These are phyloP conservation scores for Geotrichum klebahnii DNA, from an alignment of 1,139 yeast species.

Conservation along the genomic window DNA sequence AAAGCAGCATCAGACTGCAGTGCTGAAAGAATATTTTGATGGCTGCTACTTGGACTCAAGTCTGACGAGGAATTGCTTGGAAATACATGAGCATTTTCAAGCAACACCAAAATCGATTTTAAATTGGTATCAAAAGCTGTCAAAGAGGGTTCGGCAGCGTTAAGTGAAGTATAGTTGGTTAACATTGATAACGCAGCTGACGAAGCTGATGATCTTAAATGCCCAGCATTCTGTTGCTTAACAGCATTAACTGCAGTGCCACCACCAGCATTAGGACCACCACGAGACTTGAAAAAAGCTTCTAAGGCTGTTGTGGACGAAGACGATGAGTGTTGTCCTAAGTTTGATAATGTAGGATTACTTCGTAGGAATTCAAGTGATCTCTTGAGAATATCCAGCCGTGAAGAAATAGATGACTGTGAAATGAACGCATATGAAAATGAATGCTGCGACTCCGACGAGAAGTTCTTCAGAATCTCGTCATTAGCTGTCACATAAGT, in stretches of 20 bases:
- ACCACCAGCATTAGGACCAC: conserved; percentile 3
- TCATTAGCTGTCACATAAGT: conserved; percentile 10
- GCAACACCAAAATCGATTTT: conserved; percentile 25
- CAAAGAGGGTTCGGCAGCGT: conserved; percentile 21
- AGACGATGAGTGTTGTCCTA: conserved; percentile 18
- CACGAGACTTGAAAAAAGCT: conserved; percentile 18
- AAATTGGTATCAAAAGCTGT: conserved; percentile 26
- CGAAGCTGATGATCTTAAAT: conserved; percentile 30
- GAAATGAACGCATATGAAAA: conserved; percentile 80
- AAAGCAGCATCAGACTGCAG: conserved; percentile 11
- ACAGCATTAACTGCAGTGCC: background rate
- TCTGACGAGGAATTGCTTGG: conserved; percentile 15
- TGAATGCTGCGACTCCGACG: conserved; percentile 78
- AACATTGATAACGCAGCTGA: conserved; percentile 34
- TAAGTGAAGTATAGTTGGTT: conserved; percentile 25
- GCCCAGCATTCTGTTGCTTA: no score
- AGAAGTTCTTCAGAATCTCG: conserved; percentile 44
- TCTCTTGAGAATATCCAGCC: conserved; percentile 69
- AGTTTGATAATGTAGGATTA: conserved; percentile 38
- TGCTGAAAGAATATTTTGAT: conserved; percentile 14
- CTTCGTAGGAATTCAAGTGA: conserved; percentile 69
- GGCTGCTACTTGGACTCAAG: background rate
- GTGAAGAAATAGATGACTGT: conserved; percentile 71
- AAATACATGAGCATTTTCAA: conserved; percentile 27
- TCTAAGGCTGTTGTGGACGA: conserved; percentile 23